Base-by-base conservation (phyloP, 78 protist species). In the Speleostelium caveatum region DNA sequence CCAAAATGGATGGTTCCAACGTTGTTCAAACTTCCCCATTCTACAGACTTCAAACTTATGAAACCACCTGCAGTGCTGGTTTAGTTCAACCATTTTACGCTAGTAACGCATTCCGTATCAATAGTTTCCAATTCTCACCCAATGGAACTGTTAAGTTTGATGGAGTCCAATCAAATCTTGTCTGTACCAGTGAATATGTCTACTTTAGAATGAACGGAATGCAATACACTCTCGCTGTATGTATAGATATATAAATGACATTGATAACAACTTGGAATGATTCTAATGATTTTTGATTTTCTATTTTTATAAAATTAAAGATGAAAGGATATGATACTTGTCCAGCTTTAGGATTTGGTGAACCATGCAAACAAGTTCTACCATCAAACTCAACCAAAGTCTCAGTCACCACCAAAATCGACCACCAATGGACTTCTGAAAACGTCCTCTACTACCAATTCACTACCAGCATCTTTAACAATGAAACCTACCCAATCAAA, bases 261-360 rank as follows among this genome's bases (percentile, higher is more conserved):
- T n/a, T n/a, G n/a, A n/a, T n/a, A n/a, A n/a, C n/a, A n/a, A n/a
- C n/a, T n/a, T n/a, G n/a, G n/a, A n/a, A n/a, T n/a, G n/a, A n/a
- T n/a, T n/a, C n/a, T n/a, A n/a, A n/a, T n/a, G n/a, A n/a, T n/a
- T n/a, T n/a, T n/a, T n/a, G n/a, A n/a, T n/a, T n/a, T n/a, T n/a
- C n/a, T n/a, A n/a, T n/a, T n/a, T n/a, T n/a, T n/a, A n/a, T n/a
- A n/a, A n/a, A n/a, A n/a, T n/a, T n/a, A n/a, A n/a, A n/a, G n/a
- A n/a, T n/a, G n/a, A n/a, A n/a, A n/a, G n/a, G n/a, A n/a, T 38
- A 38, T 69, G 75, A 38, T 17, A 10, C 58, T 22, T 69, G 75
- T 28, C 61, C 55, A 42, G 28, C 28, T 42, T 51, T 69, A 24
- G 1, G 42, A 28, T 69, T 42, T 69, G 75, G 75, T 28, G 75